Conservation (phyloP, 2,329 filamentous ascomycete species). For the Dactylonectria estremocensis region DNA sequence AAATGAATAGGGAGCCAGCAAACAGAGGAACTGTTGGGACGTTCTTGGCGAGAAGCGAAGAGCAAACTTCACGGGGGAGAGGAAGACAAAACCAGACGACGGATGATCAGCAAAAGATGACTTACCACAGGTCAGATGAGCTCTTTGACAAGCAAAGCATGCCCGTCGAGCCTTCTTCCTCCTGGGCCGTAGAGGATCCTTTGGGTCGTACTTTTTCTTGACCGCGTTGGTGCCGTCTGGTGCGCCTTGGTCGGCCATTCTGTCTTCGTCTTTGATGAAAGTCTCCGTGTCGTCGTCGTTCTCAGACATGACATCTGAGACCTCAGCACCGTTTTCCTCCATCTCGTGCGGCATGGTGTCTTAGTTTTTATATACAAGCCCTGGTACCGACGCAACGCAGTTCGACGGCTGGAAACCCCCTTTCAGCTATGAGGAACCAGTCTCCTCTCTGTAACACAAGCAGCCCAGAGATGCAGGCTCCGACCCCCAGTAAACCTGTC, state of each 20-base stretch:
- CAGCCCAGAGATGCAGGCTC: conserved; percentile 54
- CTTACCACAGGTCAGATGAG: conserved; percentile 98
- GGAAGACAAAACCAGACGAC: conserved; percentile 10
- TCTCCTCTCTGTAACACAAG: conserved; percentile 41
- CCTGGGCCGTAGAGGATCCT: conserved; percentile 90
- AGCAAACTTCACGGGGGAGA: conserved; percentile 35
- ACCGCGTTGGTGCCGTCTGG: conserved; percentile 65
- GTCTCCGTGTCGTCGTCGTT: conserved; percentile 70
- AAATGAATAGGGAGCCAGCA: neutral
- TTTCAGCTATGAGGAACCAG: conserved; percentile 40
- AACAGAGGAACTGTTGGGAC: neutral
- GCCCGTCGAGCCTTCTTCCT: conserved; percentile 97
- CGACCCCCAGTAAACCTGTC: conserved; percentile 46
- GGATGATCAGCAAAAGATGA: conserved; percentile 48
- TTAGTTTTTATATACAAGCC: conserved; percentile 64
- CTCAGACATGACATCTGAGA: conserved; percentile 73
- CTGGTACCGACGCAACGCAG: conserved; percentile 36
- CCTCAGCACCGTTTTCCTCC: conserved; percentile 67
- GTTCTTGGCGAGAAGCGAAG: conserved; percentile 1
- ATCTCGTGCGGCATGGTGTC: conserved; percentile 70
- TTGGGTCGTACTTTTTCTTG: conserved; percentile 83
- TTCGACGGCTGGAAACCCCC: conserved; percentile 41
- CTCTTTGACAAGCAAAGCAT: conserved; percentile 96
- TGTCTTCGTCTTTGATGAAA: conserved; percentile 61
- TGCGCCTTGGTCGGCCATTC: conserved; percentile 65